Percentiles rank a stretch among this genome's conserved stretches.
Evolutionary conservation across 108 stramenopile genomes (phyloP).

Genomic region (Skeletonema tropicum): DNA sequence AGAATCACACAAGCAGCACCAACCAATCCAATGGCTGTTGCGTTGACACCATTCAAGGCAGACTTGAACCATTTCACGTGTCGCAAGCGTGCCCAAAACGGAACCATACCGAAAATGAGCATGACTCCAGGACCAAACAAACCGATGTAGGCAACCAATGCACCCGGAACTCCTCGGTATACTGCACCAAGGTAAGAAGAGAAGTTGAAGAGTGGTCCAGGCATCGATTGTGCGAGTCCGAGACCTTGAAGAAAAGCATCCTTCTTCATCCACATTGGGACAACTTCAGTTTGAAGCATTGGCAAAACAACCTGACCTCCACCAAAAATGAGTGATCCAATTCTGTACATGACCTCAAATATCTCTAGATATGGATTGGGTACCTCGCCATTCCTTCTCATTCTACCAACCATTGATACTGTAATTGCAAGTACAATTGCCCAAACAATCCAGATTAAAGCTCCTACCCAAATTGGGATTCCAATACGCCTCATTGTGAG

Average conservation of each 20-base stretch:
- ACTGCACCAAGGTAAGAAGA: constrained; percentile 90
- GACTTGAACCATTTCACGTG: constrained; percentile 79
- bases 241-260: constrained; percentile 73
- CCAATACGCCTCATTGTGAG: constrained; percentile 76
- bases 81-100: constrained; percentile 91
- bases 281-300: constrained; percentile 91
- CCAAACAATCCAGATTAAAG: constrained; percentile 69
- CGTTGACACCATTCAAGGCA: constrained; percentile 81
- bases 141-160: constrained; percentile 81
- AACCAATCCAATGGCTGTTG: constrained; percentile 87
- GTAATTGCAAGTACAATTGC: constrained; percentile 54
- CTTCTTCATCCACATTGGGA: constrained; percentile 88
- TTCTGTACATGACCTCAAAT: constrained; percentile 89
- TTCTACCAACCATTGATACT: constrained; percentile 48
- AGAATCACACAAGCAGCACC: constrained; percentile 86
- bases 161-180: constrained; percentile 84
- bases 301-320: constrained; percentile 94
- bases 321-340: constrained; percentile 92
- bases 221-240: constrained; percentile 70
- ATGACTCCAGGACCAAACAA: constrained; percentile 91
- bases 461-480: constrained; percentile 72
- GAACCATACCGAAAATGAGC: constrained; percentile 91
- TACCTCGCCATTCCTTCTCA: constrained; percentile 27
- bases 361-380: constrained; percentile 80
- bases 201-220: constrained; percentile 91